phyloP scores from a whole-genome alignment of 495 filamentous ascomycete genomes.

The Penicillium longicatenatum region DNA sequence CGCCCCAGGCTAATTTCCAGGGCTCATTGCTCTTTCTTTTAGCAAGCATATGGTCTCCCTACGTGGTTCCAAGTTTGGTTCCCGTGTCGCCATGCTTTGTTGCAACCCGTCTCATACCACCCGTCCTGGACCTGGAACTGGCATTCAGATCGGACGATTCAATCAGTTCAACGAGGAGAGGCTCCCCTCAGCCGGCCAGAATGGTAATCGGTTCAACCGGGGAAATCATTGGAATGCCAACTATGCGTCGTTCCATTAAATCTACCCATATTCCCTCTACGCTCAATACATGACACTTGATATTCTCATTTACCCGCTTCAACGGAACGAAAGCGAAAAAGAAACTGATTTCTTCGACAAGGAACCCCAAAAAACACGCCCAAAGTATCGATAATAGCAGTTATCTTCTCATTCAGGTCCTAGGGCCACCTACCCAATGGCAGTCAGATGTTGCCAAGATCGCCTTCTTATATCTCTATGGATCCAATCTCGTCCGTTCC shows the following conservation, averaged over 20 bases:
- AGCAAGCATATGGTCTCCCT: constrained; percentile 99
- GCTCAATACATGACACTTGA: background rate
- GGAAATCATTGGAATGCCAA: constrained; percentile 41
- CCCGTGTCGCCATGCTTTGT: constrained; percentile 97
- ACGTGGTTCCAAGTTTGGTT: constrained; percentile 97
- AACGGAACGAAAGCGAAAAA: background rate
- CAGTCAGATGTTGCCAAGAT: constrained; percentile 5
- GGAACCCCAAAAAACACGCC: background rate
- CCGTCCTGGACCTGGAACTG: constrained; percentile 79
- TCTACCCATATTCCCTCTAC: background rate
- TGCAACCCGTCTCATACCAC: constrained; percentile 88
- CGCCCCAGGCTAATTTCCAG: background rate
- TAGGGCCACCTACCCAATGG: background rate
- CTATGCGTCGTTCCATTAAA: constrained; percentile 43
- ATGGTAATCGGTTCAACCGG: constrained; percentile 37
- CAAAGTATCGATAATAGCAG: constrained; percentile 2
- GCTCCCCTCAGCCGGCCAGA: constrained; percentile 30
- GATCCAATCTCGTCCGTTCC: constrained; percentile 17
- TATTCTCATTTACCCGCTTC: background rate
- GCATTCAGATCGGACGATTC: constrained; percentile 60
- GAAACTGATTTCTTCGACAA: background rate
- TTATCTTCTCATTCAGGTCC: constrained; percentile 10
- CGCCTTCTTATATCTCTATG: constrained; percentile 9
- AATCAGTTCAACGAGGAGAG: constrained; percentile 57
- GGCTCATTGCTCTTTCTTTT: background rate